These are phyloP conservation scores for Opeltia flavorubescens DNA, from an alignment of 495 filamentous ascomycete species.

Conservation along the genomic window DNA sequence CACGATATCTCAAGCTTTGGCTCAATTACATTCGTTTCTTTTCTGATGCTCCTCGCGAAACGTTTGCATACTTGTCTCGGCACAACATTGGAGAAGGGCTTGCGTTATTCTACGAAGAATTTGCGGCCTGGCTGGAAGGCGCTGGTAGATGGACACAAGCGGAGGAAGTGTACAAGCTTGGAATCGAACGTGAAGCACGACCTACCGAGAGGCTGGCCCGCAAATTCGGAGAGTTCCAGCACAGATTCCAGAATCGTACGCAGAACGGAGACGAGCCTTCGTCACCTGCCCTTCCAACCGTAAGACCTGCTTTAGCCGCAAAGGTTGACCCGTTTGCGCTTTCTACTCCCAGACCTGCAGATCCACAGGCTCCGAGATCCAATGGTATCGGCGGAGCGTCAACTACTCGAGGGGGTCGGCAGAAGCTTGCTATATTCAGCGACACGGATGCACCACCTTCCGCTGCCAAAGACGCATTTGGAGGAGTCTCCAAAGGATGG, in stretches of 20 bases:
- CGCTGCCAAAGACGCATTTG: constrained; percentile 21
- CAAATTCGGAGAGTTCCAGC: constrained; percentile 83
- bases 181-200: constrained; percentile 75
- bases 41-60: constrained; percentile 81
- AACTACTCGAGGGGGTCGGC: constrained; percentile 46
- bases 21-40: constrained; percentile 86
- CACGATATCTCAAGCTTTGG: constrained; percentile 85
- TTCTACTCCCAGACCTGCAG: constrained; percentile 25
- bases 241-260: constrained; percentile 50
- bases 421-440: constrained; percentile 89
- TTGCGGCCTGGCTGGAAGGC: constrained; percentile 79
- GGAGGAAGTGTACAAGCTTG: constrained; percentile 80
- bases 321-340: constrained; percentile 70
- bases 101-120: constrained; percentile 95
- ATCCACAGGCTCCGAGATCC: constrained; percentile 53
- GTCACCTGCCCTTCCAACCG: constrained; percentile 72
- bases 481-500: constrained; percentile 55
- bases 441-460: constrained; percentile 46
- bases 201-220: constrained; percentile 66
- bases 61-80: constrained; percentile 78
- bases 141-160: constrained; percentile 81
- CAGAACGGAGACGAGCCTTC: constrained; percentile 49
- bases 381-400: constrained; percentile 29
- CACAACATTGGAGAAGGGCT: constrained; percentile 77
- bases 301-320: constrained; percentile 70